Conservation (phyloP, 768 basidiomycete species). For the Boletus vinaceobasis region DNA sequence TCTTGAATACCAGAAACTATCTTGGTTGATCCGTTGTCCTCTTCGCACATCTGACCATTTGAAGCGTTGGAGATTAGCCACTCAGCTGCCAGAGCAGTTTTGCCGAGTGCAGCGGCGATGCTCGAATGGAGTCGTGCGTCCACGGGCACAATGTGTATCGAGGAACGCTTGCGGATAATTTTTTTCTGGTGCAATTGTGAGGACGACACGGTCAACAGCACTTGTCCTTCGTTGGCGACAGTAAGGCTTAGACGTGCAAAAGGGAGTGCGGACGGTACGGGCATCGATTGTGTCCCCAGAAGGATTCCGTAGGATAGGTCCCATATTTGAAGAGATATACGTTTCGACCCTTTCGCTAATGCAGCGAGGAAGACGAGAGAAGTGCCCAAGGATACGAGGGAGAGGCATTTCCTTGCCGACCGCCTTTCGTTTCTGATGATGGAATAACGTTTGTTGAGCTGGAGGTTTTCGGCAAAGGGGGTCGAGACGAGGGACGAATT, state of each 20-base stretch:
- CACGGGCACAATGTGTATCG: slow-evolving; percentile 58
- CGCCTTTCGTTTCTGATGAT: slow-evolving; percentile 5
- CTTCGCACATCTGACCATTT: slow-evolving; percentile 5
- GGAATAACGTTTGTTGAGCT: slow-evolving; percentile 21
- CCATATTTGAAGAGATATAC: slow-evolving; percentile 60
- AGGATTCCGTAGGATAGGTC: slow-evolving; percentile 67
- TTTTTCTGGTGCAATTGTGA: slow-evolving; percentile 10
- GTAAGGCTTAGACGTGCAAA: slow-evolving; percentile 29
- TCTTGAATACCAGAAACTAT: slow-evolving; percentile 38
- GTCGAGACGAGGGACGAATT: slow-evolving; percentile 25
- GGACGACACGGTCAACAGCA: slow-evolving; percentile 49
- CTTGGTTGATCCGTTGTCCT: slow-evolving; percentile 24
- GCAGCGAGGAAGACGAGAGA: slow-evolving; percentile 58
- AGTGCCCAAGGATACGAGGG: slow-evolving; percentile 50
- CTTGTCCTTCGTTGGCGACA: slow-evolving; percentile 43
- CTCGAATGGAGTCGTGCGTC: slow-evolving; percentile 52
- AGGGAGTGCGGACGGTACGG: slow-evolving; percentile 45
- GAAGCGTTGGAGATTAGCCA: slow-evolving; percentile 40
- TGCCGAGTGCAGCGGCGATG: slow-evolving; percentile 62
- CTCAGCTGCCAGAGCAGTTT: slow-evolving; percentile 37
- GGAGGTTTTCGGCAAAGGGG: slow-evolving; percentile 20
- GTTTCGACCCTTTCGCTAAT: slow-evolving; percentile 31
- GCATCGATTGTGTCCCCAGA: slow-evolving; percentile 49
- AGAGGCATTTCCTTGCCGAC: slow-evolving; percentile 20
- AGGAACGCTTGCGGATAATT: slow-evolving; percentile 38